A percentile compares a stretch with the other conserved stretches of the same genome.
Evolutionary conservation across 1,284 basidiomycete species (phyloP).

Genomic region (Sanguinoderma infundibulare): DNA sequence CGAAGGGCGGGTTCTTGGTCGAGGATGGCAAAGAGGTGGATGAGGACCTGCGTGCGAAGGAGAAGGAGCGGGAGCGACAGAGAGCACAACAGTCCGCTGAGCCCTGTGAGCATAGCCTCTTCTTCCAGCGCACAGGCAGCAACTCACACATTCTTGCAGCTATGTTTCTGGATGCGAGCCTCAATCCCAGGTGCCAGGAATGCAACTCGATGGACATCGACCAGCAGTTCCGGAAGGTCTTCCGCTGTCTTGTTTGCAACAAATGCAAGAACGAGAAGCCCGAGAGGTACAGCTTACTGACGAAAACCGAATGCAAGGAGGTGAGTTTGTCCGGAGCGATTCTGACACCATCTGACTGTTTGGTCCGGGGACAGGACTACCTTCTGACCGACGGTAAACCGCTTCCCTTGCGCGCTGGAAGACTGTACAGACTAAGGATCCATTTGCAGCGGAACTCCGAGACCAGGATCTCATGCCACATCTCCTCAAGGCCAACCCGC

Average conservation of each 20-base stretch:
- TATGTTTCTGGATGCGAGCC: conserved; percentile 64
- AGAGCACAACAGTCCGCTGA: conserved; percentile 71
- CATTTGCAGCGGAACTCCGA: conserved; percentile 78
- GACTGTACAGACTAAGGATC: background rate
- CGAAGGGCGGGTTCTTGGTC: conserved; percentile 90
- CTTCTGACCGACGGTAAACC: conserved; percentile 83
- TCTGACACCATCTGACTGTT: background rate
- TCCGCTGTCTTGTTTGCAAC: conserved; percentile 86
- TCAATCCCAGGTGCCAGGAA: conserved; percentile 84
- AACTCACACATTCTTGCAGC: conserved; percentile 43
- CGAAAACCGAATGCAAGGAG: conserved; percentile 99
- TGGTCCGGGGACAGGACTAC: conserved; percentile 70
- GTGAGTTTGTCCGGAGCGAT: conserved; percentile 43
- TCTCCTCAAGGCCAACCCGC: conserved; percentile 94
- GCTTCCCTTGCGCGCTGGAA: conserved; percentile 11
- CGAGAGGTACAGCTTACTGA: conserved; percentile 93
- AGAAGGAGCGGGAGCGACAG: conserved; percentile 77
- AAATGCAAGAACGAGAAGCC: conserved; percentile 88
- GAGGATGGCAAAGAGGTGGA: conserved; percentile 82
- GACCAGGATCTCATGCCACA: conserved; percentile 95
- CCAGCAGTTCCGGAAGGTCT: conserved; percentile 78
- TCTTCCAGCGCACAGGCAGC: background rate
- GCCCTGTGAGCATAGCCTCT: conserved; percentile 55
- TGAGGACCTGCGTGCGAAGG: conserved; percentile 68
- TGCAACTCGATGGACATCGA: conserved; percentile 89